Evolutionary conservation across 352 stramenopile genomes (phyloP).

Genomic region (Globisporangium polare): DNA sequence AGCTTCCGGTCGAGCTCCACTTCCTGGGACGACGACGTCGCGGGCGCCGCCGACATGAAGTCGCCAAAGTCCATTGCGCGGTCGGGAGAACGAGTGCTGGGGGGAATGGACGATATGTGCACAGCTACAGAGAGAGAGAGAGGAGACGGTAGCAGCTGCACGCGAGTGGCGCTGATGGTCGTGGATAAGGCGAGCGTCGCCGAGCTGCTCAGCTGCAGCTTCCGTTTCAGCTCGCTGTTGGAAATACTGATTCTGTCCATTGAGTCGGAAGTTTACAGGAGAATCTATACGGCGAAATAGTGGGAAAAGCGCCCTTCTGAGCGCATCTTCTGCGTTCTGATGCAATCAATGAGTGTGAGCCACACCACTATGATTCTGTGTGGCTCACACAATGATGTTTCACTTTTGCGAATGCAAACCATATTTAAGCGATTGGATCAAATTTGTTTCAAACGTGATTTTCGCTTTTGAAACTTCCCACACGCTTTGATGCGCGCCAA

Average conservation of each 20-base stretch:
- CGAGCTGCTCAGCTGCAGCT: neutral
- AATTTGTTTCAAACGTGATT: neutral
- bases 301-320: too few relatives aligned
- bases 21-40: neutral
- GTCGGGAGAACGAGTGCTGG: neutral
- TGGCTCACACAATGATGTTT: too few relatives aligned
- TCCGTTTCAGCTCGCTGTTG: neutral
- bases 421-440: too few relatives aligned
- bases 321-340: too few relatives aligned
- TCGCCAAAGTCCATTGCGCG: slow-evolving; percentile 18
- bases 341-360: too few relatives aligned
- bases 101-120: neutral
- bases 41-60: slow-evolving; percentile 10
- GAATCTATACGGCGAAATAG: too few relatives aligned
- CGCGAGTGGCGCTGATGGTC: neutral
- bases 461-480: slow-evolving; percentile 3
- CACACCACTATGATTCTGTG: too few relatives aligned
- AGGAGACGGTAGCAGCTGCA: neutral
- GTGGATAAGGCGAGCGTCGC: neutral
- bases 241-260: too few relatives aligned
- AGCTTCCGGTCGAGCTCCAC: slow-evolving; percentile 27
- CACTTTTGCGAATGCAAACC: too few relatives aligned
- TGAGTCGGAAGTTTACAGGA: too few relatives aligned
- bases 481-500: slow-evolving; percentile 7
- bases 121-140: neutral